Base-by-base conservation (phyloP, 495 filamentous ascomycete species). In the Neurospora sp. region DNA sequence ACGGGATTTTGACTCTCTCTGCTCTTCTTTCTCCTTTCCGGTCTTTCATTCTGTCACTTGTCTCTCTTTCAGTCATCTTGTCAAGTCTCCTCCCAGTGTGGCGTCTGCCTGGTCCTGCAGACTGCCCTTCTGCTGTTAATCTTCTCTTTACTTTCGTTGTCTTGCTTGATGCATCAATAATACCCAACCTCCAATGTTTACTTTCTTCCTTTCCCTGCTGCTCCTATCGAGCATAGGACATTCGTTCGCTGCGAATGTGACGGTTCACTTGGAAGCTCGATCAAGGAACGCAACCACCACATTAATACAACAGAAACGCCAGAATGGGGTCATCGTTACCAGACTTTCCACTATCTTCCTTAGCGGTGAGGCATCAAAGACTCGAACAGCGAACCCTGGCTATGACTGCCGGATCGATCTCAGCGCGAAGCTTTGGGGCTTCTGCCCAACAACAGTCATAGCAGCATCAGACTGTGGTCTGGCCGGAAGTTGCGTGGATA, bases 351-450 rank as follows among this genome's bases (percentile, higher is more conserved):
- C 70, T 5, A 18, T 75, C 23, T 76, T 42, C 48, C 37, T 37
- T 0, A 46, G 39, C 16, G 77, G 77, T 1, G 70, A 78, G 40
- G 23, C 74, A 1, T 37, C 44, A 12, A 48, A 54, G 18, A 37
- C 40, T 2, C 71, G 75, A 5, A 77, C 77, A 0, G 76, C 77
- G 31, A 72, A 76, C 10, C 37, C 16, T 3, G 78, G 77, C 18
- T 79, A 70, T 40, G 75, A 78, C 66, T 72, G 59, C 62, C 77
- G 77, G 11, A 72, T 78, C 12, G 74, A 78, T 44, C 11, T 77
- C 31, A 14, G 59, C 18, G 54, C 73, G 16, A 72, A 44, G 23
- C 70, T 76, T 11, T 79, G 74, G 75, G 77, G 77, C 1, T 76
- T 77, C 72, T 79, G 78, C 27, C 75, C 74, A 9, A 73, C 74